These are phyloP conservation scores for Ploettnerulaceae sp. DNA, from an alignment of 2,329 filamentous ascomycete genomes.

Conservation along the genomic window DNA sequence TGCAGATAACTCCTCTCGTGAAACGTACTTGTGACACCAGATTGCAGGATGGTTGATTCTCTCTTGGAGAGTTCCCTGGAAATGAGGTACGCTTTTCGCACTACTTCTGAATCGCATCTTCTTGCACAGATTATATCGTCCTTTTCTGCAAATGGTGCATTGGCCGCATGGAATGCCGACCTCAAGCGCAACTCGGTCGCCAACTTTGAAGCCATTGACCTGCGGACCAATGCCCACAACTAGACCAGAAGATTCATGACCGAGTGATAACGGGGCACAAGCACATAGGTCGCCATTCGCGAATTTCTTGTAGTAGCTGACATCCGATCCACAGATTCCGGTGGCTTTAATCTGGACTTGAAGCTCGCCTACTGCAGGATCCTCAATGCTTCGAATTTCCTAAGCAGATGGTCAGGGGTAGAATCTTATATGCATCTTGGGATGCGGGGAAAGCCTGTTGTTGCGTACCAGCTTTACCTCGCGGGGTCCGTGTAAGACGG, in stretches of 20 bases:
- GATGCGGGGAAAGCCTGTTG: conserved; percentile 6
- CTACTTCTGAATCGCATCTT: conserved; percentile 58
- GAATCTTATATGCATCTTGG: conserved; percentile 7
- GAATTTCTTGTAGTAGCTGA: conserved; percentile 68
- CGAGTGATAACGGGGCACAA: conserved; percentile 58
- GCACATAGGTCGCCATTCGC: conserved; percentile 66
- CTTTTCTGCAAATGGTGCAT: conserved; percentile 86
- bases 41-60: conserved; percentile 56
- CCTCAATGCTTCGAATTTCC: conserved; percentile 45
- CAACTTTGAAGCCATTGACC: conserved; percentile 47
- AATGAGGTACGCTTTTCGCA: conserved; percentile 59
- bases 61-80: conserved; percentile 58
- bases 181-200: conserved; percentile 66
- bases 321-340: conserved; percentile 65
- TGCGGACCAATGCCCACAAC: conserved; percentile 51
- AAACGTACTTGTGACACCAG: conserved; percentile 56
- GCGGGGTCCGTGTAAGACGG: conserved; percentile 46
- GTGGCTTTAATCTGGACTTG: conserved; percentile 62
- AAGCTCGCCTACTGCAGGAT: conserved; percentile 46
- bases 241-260: conserved; percentile 58
- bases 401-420: conserved; percentile 27
- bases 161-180: conserved; percentile 87
- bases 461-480: conserved; percentile 52
- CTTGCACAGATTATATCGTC: conserved; percentile 65
- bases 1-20: background rate